These are phyloP conservation scores for Phytophthora palmivora DNA, from an alignment of 352 stramenopile genomes.

Conservation along the genomic window DNA sequence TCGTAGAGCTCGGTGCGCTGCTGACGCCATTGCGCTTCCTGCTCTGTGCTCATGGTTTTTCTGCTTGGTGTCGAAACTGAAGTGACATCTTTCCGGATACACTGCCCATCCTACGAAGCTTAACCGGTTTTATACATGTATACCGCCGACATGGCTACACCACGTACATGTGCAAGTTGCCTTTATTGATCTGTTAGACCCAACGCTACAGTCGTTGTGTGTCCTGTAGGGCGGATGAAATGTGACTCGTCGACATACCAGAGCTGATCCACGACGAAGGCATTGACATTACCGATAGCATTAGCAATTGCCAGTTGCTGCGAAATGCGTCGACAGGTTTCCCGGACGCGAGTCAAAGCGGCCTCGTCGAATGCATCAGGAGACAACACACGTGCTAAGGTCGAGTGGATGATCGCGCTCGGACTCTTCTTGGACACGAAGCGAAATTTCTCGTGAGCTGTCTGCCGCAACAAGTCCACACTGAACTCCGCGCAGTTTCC, in stretches of 20 bases:
- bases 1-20: slow-evolving; percentile 49
- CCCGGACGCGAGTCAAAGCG: slow-evolving; percentile 35
- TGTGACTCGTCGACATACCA: slow-evolving; percentile 74
- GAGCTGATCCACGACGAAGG: slow-evolving; percentile 45
- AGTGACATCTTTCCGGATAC: slow-evolving; percentile 4
- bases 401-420: slow-evolving; percentile 61
- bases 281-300: background rate
- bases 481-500: slow-evolving; percentile 43
- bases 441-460: slow-evolving; percentile 45
- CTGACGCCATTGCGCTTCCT: slow-evolving; percentile 52
- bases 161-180: background rate
- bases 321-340: slow-evolving; percentile 50
- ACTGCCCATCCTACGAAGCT: no score
- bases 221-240: slow-evolving; percentile 50
- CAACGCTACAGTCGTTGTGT: slow-evolving; percentile 43
- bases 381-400: slow-evolving; percentile 57
- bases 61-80: slow-evolving; percentile 35
- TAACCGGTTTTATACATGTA: no score
- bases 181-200: background rate
- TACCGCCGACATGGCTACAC: slow-evolving; percentile 16
- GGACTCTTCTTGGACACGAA: slow-evolving; percentile 40
- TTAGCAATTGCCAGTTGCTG: slow-evolving; percentile 24
- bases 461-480: slow-evolving; percentile 52
- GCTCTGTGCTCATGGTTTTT: slow-evolving; percentile 35
- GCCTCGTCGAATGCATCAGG: slow-evolving; percentile 37